phyloP scores from a whole-genome alignment of 345 rosid species.

The Pistacia atlantica region DNA sequence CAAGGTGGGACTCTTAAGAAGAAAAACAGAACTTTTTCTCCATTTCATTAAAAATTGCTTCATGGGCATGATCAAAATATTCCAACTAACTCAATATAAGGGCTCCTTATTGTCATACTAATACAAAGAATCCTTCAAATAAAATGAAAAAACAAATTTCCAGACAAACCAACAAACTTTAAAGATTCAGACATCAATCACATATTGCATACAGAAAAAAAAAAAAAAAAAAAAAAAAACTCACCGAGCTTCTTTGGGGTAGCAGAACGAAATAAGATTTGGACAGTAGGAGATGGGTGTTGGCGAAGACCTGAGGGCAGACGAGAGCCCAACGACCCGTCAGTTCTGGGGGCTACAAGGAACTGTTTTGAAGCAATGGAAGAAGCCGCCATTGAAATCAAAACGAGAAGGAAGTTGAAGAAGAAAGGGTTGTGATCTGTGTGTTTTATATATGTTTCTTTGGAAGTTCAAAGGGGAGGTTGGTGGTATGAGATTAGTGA shows the following conservation, averaged over 20 bases:
- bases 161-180: not conserved
- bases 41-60: not conserved
- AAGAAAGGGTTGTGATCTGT: conserved; percentile 18
- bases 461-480: conserved; percentile 21
- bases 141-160: not conserved
- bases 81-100: not conserved
- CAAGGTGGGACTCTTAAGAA: not conserved
- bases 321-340: conserved; percentile 28
- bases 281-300: conserved; percentile 42
- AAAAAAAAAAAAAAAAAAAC: conserved; percentile 23
- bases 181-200: not conserved
- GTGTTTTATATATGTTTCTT: conserved; percentile 9
- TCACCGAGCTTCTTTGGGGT: conserved; percentile 54
- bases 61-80: no score
- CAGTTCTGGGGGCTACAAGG: conserved; percentile 46
- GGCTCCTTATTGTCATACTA: not conserved
- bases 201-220: not conserved
- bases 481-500: conserved; percentile 20
- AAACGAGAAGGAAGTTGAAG: conserved; percentile 10
- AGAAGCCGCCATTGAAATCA: conserved; percentile 62
- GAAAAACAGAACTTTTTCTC: not conserved
- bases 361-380: conserved; percentile 49
- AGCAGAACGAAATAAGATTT: conserved; percentile 44
- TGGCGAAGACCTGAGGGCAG: conserved; percentile 49
- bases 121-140: not conserved